phyloP scores from a whole-genome alignment of 106 monocot species.

The Phalaenopsis equestris region DNA sequence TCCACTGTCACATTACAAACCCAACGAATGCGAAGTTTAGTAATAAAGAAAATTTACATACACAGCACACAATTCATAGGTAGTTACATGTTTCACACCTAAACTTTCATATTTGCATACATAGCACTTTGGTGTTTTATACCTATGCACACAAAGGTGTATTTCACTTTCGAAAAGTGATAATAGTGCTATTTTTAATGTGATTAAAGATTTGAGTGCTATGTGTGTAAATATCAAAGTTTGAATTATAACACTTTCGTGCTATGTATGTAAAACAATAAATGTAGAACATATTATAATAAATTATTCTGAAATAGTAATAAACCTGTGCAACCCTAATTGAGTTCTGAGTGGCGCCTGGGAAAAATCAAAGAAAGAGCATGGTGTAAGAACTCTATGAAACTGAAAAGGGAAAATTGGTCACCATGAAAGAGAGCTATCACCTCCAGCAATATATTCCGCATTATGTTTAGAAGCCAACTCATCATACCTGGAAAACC shows the following conservation, averaged over 20 bases:
- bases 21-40: not conserved
- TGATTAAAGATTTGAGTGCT: no score
- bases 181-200: no score
- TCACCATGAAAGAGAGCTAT: not conserved
- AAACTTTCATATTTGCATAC: no score
- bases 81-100: no score
- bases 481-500: conserved; percentile 67
- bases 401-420: not conserved
- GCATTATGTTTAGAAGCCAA: conserved; percentile 58
- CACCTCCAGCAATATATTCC: conserved; percentile 96
- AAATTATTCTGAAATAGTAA: conserved; percentile 1
- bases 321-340: conserved; percentile 95
- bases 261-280: no score
- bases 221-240: no score
- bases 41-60: not conserved
- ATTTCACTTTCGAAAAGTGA: no score
- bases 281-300: not conserved
- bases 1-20: conserved; percentile 56
- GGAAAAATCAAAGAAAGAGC: not conserved
- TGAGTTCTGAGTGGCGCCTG: conserved; percentile 94
- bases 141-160: no score
- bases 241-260: no score
- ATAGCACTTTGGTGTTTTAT: no score
- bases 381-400: not conserved
- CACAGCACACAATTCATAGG: no score